Percentiles rank a stretch among this genome's conserved stretches.
These are phyloP conservation scores for Coriaria nepalensis DNA, from an alignment of 306 rosid species.

Conservation along the genomic window DNA sequence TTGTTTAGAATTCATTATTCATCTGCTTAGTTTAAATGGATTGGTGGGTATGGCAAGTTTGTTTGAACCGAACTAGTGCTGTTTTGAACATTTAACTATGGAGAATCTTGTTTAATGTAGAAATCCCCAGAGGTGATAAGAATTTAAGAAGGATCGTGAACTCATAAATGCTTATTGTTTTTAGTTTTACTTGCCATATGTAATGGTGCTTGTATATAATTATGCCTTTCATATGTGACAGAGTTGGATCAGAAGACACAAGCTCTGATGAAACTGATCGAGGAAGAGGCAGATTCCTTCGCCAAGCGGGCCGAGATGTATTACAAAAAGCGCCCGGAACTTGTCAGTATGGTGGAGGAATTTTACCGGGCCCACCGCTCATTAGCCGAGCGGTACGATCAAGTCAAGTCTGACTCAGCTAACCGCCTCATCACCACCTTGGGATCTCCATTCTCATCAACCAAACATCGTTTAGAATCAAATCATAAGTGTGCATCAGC, in stretches of 20 bases:
- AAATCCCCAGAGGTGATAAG: background rate
- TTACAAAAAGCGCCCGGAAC: slow-evolving; percentile 74
- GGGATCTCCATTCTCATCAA: slow-evolving; percentile 47
- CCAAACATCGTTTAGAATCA: too few species aligned
- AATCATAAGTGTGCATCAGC: slow-evolving; percentile 21
- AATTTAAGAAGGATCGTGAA: too few species aligned
- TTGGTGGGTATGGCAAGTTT: too few species aligned
- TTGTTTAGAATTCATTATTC: too few species aligned
- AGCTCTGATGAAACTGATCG: slow-evolving; percentile 52
- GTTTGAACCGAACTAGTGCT: too few species aligned
- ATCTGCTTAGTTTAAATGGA: too few species aligned
- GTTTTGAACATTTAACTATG: too few species aligned
- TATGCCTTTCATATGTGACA: slow-evolving; percentile 18
- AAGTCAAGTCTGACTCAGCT: slow-evolving; percentile 46
- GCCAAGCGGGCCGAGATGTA: slow-evolving; percentile 90
- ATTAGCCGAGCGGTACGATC: slow-evolving; percentile 64
- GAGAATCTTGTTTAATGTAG: too few species aligned
- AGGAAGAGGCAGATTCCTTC: slow-evolving; percentile 84
- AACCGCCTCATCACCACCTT: slow-evolving; percentile 29
- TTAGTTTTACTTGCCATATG: too few species aligned
- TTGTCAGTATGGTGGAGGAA: slow-evolving; percentile 67
- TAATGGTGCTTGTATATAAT: too few species aligned
- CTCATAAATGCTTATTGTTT: too few species aligned
- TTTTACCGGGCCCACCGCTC: slow-evolving; percentile 70
- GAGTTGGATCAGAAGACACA: slow-evolving; percentile 59